Percentiles rank a stretch among this genome's conserved stretches.
Conservation (phyloP, 2,329 filamentous ascomycete species). For the Cylindrodendrum hubeiense region DNA sequence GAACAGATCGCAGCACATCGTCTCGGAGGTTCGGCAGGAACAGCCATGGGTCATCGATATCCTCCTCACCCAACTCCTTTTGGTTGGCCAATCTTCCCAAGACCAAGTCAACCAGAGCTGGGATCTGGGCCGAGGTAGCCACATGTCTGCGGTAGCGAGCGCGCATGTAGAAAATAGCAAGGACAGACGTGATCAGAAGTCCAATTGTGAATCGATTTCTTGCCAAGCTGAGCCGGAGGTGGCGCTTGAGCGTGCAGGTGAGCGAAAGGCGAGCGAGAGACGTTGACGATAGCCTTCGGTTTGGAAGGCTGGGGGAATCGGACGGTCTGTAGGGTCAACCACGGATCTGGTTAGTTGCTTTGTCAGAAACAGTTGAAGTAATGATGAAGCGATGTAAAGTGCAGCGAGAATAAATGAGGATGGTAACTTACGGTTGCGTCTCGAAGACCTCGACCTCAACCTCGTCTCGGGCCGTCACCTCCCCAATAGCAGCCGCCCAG, state of each 20-base stretch:
- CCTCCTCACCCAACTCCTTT: slow-evolving; percentile 80
- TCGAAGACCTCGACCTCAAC: slow-evolving; percentile 66
- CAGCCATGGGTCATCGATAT: slow-evolving; percentile 81
- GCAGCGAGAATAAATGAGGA: slow-evolving; percentile 23
- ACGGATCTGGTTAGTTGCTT: slow-evolving; percentile 88
- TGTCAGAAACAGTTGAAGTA: slow-evolving; percentile 62
- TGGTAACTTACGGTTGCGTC: slow-evolving; percentile 64
- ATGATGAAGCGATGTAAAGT: slow-evolving; percentile 35
- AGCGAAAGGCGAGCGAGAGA: slow-evolving; percentile 94
- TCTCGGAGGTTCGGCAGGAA: slow-evolving; percentile 91
- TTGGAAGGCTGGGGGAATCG: slow-evolving; percentile 71
- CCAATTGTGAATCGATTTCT: slow-evolving; percentile 89
- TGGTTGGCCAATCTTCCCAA: slow-evolving; percentile 86
- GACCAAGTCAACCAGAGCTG: slow-evolving; percentile 84
- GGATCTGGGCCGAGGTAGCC: slow-evolving; percentile 79
- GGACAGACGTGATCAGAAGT: slow-evolving; percentile 66
- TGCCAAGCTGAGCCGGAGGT: slow-evolving; percentile 83
- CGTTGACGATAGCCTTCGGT: slow-evolving; percentile 79
- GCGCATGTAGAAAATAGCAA: slow-evolving; percentile 72
- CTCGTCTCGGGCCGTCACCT: slow-evolving; percentile 74
- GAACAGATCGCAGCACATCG: slow-evolving; percentile 86
- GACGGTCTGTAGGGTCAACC: slow-evolving; percentile 78
- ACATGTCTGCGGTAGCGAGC: slow-evolving; percentile 72
- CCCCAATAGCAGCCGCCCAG: slow-evolving; percentile 79
- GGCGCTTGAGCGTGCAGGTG: slow-evolving; percentile 83